Conservation (phyloP, 73 alveolate species). For the Paramecium sexaurelia region DNA sequence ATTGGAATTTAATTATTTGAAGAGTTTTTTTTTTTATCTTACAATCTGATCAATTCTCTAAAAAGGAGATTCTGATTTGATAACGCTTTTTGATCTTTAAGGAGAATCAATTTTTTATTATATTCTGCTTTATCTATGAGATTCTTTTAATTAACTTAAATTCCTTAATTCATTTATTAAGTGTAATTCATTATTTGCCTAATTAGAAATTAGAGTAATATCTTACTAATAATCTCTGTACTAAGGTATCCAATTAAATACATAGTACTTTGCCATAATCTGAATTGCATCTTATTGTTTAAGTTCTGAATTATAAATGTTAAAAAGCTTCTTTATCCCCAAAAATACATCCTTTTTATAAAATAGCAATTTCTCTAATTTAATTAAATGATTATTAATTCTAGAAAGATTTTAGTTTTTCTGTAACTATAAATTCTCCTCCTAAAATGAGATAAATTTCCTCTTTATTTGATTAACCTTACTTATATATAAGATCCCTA, state of each 20-base stretch:
- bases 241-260: not conserved
- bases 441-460: not conserved
- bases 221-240: not conserved
- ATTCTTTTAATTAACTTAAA: not conserved
- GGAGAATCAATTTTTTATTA: not conserved
- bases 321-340: conserved; percentile 36
- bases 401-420: not conserved
- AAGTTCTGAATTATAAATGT: not conserved
- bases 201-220: not conserved
- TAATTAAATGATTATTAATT: not conserved
- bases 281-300: conserved; percentile 1
- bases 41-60: not conserved
- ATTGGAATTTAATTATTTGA: not conserved
- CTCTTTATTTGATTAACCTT: not conserved
- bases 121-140: not conserved
- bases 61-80: not conserved
- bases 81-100: not conserved
- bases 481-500: conserved; percentile 4
- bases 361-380: not conserved
- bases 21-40: not conserved
- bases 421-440: conserved; percentile 38
- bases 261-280: not conserved
- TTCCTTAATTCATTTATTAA: not conserved
- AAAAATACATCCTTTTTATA: not conserved
- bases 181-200: conserved; percentile 42